Base-by-base conservation (phyloP, 2,329 filamentous ascomycete species). In the Sporothrix humicola region DNA sequence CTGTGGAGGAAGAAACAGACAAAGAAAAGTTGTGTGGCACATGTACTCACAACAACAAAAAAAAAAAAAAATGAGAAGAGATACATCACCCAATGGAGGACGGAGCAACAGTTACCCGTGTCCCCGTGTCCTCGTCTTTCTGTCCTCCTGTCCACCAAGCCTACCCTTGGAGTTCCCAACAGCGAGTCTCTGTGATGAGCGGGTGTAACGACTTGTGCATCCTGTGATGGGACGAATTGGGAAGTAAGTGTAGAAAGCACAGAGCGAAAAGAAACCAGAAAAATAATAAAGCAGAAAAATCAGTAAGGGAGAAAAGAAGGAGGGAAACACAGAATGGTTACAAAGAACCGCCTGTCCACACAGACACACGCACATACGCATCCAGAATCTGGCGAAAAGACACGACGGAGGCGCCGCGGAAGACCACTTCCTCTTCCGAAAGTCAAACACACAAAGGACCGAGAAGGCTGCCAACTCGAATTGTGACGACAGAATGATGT, bases 201-300 rank as follows among this genome's bases (percentile, higher is more conserved):
- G 68, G 68, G 50, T 59, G 68, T 70, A 31, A 70, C 37, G n/a
- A 2, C 52, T 70, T 58, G 31, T 70, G 37, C 68, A n/a, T 48
- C 68, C 68, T 58, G 52, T 70, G 50, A 59, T 58, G 68, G 66
- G 52, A 70, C 37, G 68, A 58, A 70, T 54, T 54, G 48, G 48
- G 23, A 52, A 66, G 61, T 44, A 48, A 66, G 13, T 7, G 44
- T 13, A 26, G 61, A 66, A 48, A 26, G 4, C n/a, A 12, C 2
- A 4, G 20, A 17, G 12, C 23, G 12, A 12, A 37, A 37, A 37
- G 7, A 37, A 37, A 37, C 4, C 7, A 37, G 31, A 7, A 37
- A 37, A 37, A 37, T 37, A 37, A 37, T 37, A 37, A 5, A 37
- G 31, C 23, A 26, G 7, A 37, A 37, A 37, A 37, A 37, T 6